These are phyloP conservation scores for Coelastrella sp. DNA, from an alignment of 139 green algal species.

Conservation along the genomic window DNA sequence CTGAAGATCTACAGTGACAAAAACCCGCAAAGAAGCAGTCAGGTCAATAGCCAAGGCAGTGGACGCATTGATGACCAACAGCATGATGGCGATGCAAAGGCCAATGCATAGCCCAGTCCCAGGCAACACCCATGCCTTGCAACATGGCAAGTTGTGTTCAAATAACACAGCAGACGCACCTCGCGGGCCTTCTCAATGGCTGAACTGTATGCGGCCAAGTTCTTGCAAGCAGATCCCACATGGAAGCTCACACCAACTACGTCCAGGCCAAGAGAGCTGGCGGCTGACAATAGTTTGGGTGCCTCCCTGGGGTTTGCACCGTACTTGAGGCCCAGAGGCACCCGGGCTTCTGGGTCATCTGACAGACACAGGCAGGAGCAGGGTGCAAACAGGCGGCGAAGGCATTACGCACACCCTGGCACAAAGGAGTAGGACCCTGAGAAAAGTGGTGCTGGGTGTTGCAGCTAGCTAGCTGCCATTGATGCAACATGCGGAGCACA, in stretches of 20 bases:
- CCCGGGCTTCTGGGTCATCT: conserved; percentile 74
- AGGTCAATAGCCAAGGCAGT: too few species aligned
- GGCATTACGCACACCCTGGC: background rate
- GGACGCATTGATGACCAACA: too few species aligned
- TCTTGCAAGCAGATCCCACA: conserved; percentile 90
- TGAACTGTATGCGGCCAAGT: conserved; percentile 80
- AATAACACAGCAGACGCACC: background rate
- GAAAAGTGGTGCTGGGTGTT: conserved; percentile 30
- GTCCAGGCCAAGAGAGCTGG: conserved; percentile 69
- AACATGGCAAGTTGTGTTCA: background rate
- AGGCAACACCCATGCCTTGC: background rate
- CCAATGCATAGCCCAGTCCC: background rate
- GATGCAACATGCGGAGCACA: too few species aligned
- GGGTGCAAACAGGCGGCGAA: conserved; percentile 10
- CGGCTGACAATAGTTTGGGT: conserved; percentile 65
- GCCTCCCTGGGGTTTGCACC: conserved; percentile 83
- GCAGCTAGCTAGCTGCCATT: too few species aligned
- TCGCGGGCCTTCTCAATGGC: conserved; percentile 76
- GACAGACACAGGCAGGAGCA: background rate
- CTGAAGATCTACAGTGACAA: conserved; percentile 79
- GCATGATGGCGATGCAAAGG: too few species aligned
- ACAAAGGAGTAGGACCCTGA: background rate
- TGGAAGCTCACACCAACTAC: conserved; percentile 97
- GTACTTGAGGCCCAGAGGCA: conserved; percentile 91
- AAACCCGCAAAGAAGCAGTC: background rate